phyloP scores from a whole-genome alignment of 768 basidiomycete species.

The Boletus tomentosulus region DNA sequence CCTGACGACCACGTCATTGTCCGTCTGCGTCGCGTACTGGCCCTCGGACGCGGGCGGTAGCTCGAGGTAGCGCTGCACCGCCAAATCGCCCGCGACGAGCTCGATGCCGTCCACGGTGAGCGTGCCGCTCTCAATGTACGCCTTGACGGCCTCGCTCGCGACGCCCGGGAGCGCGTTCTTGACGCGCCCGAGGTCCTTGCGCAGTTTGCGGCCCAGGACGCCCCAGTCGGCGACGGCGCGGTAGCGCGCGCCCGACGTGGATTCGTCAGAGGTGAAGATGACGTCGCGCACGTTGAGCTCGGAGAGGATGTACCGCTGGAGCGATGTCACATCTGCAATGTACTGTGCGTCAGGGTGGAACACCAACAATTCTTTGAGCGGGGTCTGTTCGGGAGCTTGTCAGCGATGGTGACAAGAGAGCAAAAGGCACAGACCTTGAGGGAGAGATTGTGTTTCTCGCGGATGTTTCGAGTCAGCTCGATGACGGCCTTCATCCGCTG shows the following conservation, averaged over 20 bases:
- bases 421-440: constrained; percentile 63
- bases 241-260: constrained; percentile 82
- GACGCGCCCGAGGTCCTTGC: constrained; percentile 87
- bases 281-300: constrained; percentile 94
- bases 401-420: background rate
- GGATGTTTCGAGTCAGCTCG: constrained; percentile 82
- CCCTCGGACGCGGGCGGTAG: constrained; percentile 55
- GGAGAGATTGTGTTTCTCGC: constrained; percentile 81
- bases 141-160: constrained; percentile 77
- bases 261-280: constrained; percentile 85
- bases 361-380: constrained; percentile 85
- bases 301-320: constrained; percentile 86
- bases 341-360: constrained; percentile 88
- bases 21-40: constrained; percentile 79
- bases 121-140: constrained; percentile 68
- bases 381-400: constrained; percentile 52
- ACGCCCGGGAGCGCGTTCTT: constrained; percentile 81
- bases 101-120: constrained; percentile 86
- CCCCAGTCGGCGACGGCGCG: constrained; percentile 91
- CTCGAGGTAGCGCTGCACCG: constrained; percentile 89
- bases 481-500: constrained; percentile 94
- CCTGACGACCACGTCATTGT: constrained; percentile 92
- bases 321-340: constrained; percentile 76
- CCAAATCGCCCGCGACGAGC: constrained; percentile 85
- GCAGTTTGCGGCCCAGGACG: constrained; percentile 88